Conservation (phyloP, 31 red algal species). For the Asparagopsis taxiformis region DNA sequence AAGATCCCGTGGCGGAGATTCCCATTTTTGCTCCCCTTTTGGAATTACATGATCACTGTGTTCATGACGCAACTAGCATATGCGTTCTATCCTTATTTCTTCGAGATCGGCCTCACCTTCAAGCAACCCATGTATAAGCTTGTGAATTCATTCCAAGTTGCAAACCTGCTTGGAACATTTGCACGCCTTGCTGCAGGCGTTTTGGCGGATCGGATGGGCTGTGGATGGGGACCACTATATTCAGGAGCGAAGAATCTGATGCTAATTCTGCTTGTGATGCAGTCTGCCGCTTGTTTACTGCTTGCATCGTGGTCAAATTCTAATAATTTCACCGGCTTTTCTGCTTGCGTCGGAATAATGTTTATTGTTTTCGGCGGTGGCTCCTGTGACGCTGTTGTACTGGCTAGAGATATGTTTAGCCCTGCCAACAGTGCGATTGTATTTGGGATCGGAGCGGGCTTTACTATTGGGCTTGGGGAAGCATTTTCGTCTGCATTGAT, state of each 20-base stretch:
- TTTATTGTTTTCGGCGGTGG: conserved; percentile 29
- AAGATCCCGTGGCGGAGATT: conserved; percentile 2
- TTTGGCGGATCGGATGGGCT: conserved; percentile 4
- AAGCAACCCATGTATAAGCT: not conserved
- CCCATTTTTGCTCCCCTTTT: not conserved
- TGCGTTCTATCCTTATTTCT: conserved; percentile 12
- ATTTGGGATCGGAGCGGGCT: conserved; percentile 33
- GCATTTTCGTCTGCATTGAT: conserved; percentile 5
- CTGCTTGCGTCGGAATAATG: not conserved
- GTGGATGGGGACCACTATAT: conserved; percentile 10
- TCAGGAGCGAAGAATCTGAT: conserved; percentile 32
- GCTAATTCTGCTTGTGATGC: conserved; percentile 9
- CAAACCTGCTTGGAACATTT: conserved; percentile 5
- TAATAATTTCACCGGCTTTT: conserved; percentile 20
- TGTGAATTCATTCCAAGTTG: not conserved
- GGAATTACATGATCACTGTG: conserved; percentile 9
- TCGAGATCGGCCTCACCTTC: conserved; percentile 11
- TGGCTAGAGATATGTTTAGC: conserved; percentile 33
- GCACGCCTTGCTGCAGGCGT: conserved; percentile 2
- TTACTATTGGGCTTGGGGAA: conserved; percentile 39
- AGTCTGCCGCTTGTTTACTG: conserved; percentile 1
- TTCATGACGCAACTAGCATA: not conserved
- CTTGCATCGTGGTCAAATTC: not conserved
- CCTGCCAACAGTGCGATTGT: conserved; percentile 33
- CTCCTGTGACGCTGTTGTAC: conserved; percentile 3